Percentiles rank a stretch among this genome's conserved stretches.
Evolutionary conservation across 2,329 filamentous ascomycete genomes (phyloP).

Genomic region (Drechmeria coniospora): DNA sequence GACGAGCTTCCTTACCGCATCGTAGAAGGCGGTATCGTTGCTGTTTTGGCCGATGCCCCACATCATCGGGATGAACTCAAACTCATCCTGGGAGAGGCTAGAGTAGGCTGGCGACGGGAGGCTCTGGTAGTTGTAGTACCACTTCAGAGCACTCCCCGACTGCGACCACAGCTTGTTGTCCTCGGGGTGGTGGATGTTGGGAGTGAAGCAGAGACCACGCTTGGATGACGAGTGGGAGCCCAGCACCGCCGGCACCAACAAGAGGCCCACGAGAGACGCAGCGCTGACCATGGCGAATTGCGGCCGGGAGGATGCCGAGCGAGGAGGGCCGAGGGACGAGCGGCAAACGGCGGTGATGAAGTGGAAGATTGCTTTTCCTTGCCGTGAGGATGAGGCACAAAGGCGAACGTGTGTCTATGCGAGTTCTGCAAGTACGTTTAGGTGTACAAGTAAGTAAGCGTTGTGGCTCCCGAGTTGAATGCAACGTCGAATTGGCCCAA

Average conservation of each 20-base stretch:
- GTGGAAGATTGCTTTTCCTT: no score
- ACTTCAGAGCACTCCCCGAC: slow-evolving; percentile 45
- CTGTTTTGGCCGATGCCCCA: slow-evolving; percentile 43
- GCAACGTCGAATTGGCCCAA: no score
- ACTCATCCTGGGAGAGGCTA: slow-evolving; percentile 31
- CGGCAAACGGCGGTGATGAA: background rate
- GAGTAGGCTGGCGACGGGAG: slow-evolving; percentile 38
- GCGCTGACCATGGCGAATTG: background rate
- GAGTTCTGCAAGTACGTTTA: no score
- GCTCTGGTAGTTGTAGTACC: slow-evolving; percentile 71
- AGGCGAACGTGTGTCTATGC: no score
- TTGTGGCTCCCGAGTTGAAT: no score
- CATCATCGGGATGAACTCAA: slow-evolving; percentile 71
- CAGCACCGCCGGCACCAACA: slow-evolving; percentile 8
- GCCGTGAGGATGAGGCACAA: no score
- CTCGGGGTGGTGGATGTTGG: slow-evolving; percentile 32
- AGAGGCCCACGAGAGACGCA: background rate
- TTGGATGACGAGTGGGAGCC: slow-evolving; percentile 30
- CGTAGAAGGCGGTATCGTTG: slow-evolving; percentile 43
- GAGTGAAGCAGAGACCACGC: slow-evolving; percentile 58
- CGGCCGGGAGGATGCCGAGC: background rate
- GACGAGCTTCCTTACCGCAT: slow-evolving; percentile 40
- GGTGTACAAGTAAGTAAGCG: no score
- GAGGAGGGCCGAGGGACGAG: background rate
- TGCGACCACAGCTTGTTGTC: slow-evolving; percentile 54